phyloP scores from a whole-genome alignment of 139 green algal species.

The Astrephomene gubernaculifera region DNA sequence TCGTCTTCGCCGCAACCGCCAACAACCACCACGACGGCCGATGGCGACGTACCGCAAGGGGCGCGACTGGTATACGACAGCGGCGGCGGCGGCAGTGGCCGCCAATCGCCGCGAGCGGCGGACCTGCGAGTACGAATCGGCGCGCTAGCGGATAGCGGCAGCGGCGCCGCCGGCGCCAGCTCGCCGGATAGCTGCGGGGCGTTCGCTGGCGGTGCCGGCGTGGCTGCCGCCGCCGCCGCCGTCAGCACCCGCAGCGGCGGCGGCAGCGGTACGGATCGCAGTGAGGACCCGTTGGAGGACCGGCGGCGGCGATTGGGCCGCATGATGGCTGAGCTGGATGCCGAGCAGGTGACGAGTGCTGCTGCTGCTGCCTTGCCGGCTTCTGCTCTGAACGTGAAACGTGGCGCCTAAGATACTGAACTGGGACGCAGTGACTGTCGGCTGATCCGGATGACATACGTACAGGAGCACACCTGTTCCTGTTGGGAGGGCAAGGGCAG shows the following conservation, averaged over 20 bases:
- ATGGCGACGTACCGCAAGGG: no score
- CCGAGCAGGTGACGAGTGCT: background rate
- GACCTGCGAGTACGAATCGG: background rate
- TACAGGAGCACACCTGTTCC: no score
- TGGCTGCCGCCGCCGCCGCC: background rate
- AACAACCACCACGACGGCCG: no score
- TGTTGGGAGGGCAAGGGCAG: no score
- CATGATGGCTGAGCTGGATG: slow-evolving; percentile 36
- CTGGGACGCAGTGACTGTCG: no score
- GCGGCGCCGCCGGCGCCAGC: background rate
- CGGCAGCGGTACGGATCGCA: background rate
- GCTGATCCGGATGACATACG: no score
- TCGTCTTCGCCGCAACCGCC: no score
- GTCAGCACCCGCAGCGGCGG: background rate
- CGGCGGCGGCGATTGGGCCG: slow-evolving; percentile 16
- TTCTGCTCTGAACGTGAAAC: background rate
- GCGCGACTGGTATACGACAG: no score
- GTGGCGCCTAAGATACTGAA: background rate
- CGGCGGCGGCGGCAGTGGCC: background rate
- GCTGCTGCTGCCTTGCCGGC: background rate
- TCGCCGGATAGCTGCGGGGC: background rate
- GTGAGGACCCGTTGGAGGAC: slow-evolving; percentile 18
- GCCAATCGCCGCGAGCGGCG: background rate
- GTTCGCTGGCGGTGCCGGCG: background rate
- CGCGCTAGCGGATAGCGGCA: background rate